A percentile compares a stretch with the other conserved stretches of the same genome.
phyloP scores from a whole-genome alignment of 352 stramenopile species.

The Nothophytophthora sp. region DNA sequence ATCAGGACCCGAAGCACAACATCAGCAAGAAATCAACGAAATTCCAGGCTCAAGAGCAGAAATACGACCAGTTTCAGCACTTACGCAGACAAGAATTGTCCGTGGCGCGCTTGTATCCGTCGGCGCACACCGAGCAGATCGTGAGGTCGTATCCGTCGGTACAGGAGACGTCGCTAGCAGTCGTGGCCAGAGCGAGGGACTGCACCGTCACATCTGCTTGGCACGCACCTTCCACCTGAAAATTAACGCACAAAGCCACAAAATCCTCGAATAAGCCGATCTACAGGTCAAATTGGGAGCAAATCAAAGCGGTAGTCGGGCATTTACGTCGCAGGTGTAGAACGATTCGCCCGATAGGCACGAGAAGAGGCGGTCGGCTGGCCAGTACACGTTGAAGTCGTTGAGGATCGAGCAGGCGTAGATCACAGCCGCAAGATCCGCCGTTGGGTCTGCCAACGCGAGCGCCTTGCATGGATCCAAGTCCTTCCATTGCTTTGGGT shows the following conservation, averaged over 20 bases:
- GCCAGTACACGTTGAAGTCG: conserved; percentile 60
- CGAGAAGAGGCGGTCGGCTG: conserved; percentile 53
- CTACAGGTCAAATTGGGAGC: too few species aligned
- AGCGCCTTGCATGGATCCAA: conserved; percentile 51
- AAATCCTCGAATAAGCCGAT: background rate
- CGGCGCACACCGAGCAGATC: conserved; percentile 70
- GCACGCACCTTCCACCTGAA: conserved; percentile 48
- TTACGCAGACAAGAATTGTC: conserved; percentile 63
- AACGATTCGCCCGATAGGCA: conserved; percentile 57
- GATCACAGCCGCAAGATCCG: conserved; percentile 39
- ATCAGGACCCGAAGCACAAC: background rate
- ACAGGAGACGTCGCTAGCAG: conserved; percentile 33
- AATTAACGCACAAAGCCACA: background rate
- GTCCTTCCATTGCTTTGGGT: conserved; percentile 41
- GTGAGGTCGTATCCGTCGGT: conserved; percentile 49
- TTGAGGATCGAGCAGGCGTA: conserved; percentile 30
- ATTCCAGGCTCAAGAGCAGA: too few species aligned
- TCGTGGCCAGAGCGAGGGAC: conserved; percentile 9
- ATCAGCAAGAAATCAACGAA: background rate
- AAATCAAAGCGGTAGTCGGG: background rate
- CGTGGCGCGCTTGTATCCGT: conserved; percentile 52
- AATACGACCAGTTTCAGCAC: too few species aligned
- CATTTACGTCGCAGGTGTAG: conserved; percentile 62
- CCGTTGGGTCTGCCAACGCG: conserved; percentile 8
- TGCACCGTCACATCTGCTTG: conserved; percentile 52